These are phyloP conservation scores for Clonostachys chloroleuca DNA, from an alignment of 2,329 filamentous ascomycete genomes.

Conservation along the genomic window DNA sequence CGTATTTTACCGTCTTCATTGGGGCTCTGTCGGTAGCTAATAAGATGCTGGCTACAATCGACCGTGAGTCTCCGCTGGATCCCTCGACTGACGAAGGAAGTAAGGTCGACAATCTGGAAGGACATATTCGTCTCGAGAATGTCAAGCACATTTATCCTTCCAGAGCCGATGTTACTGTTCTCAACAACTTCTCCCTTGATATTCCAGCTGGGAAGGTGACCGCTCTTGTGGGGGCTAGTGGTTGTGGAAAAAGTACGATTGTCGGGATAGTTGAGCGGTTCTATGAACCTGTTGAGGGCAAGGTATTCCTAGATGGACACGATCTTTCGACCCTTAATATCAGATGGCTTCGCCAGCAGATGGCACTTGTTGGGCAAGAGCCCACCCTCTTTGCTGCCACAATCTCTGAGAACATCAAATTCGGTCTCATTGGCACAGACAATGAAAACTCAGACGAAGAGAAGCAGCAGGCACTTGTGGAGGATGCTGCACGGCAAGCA, in stretches of 20 bases:
- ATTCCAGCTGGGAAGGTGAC: slow-evolving; percentile 93
- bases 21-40: slow-evolving; percentile 77
- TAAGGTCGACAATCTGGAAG: slow-evolving; percentile 68
- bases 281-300: slow-evolving; percentile 81
- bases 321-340: slow-evolving; percentile 81
- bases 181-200: slow-evolving; percentile 74
- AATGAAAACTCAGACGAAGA: slow-evolving; percentile 53
- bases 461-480: slow-evolving; percentile 65
- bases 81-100: slow-evolving; percentile 64
- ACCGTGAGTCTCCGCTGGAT: slow-evolving; percentile 80
- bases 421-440: slow-evolving; percentile 82
- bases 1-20: slow-evolving; percentile 82
- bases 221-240: slow-evolving; percentile 88
- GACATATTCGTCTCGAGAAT: slow-evolving; percentile 74
- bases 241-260: slow-evolving; percentile 92
- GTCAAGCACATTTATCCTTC: slow-evolving; percentile 95
- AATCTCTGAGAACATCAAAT: slow-evolving; percentile 85
- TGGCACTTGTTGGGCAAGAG: slow-evolving; percentile 90
- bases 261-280: slow-evolving; percentile 91
- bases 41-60: slow-evolving; percentile 94
- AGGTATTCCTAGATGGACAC: slow-evolving; percentile 75
- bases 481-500: slow-evolving; percentile 83
- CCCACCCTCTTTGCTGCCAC: slow-evolving; percentile 86
- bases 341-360: slow-evolving; percentile 86
- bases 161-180: slow-evolving; percentile 82